Evolutionary conservation across 176 grass and related monocot genomes (phyloP).

Genomic region (Cymbopogon citratus): DNA sequence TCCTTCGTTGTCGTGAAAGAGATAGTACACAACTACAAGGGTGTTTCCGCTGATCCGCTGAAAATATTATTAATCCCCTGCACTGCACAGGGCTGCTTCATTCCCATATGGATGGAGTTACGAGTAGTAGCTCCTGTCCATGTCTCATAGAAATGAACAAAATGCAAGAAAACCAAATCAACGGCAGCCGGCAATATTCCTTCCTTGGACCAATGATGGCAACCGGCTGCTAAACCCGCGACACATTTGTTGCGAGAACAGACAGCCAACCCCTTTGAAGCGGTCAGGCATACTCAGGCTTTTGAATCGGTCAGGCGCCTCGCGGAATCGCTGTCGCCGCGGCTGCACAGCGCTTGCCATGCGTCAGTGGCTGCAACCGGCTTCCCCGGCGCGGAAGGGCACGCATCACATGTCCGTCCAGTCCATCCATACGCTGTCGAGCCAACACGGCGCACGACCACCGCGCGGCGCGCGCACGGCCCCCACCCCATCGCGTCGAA

Average conservation of each 20-base stretch:
- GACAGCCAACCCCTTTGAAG: constrained; percentile 27
- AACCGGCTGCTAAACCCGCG: constrained; percentile 9
- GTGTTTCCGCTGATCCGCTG: background rate
- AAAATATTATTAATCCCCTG: background rate
- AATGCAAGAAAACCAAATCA: background rate
- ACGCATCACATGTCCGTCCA: no score
- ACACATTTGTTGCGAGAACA: background rate
- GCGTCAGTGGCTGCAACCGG: background rate
- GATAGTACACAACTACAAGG: no score
- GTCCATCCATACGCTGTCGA: constrained; percentile 1
- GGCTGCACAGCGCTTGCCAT: background rate
- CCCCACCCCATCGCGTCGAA: background rate
- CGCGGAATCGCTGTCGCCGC: background rate
- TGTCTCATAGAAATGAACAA: background rate
- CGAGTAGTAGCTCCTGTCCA: background rate
- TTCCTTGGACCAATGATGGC: constrained; percentile 17
- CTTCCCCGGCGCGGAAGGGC: no score
- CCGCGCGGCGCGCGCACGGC: background rate
- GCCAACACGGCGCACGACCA: background rate
- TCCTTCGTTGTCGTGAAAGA: no score
- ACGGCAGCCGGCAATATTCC: background rate
- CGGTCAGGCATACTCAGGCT: background rate
- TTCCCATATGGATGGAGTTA: background rate
- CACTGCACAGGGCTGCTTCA: background rate
- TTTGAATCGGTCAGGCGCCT: constrained; percentile 36